These are phyloP conservation scores for Solanum commersonii DNA, from an alignment of 257 asterid species.

Conservation along the genomic window DNA sequence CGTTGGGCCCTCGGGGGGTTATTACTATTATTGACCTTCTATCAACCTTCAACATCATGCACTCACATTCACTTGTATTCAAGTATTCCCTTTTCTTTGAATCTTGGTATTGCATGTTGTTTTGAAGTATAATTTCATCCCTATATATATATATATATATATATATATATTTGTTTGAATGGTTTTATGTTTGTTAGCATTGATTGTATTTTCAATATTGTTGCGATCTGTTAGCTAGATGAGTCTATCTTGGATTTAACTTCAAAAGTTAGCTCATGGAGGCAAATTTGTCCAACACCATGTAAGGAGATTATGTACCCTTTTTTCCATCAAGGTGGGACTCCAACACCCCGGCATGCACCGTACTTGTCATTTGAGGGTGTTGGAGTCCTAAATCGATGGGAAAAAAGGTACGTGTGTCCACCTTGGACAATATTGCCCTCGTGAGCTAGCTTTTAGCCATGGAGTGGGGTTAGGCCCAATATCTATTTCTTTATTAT, in stretches of 20 bases:
- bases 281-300: background rate
- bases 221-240: background rate
- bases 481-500: too few relatives aligned
- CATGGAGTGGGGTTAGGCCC: background rate
- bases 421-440: background rate
- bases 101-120: background rate
- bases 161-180: background rate
- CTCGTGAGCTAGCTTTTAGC: background rate
- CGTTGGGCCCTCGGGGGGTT: constrained; percentile 7
- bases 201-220: background rate
- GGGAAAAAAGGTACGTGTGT: background rate
- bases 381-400: background rate
- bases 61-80: background rate
- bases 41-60: background rate
- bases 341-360: background rate
- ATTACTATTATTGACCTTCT: background rate
- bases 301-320: background rate
- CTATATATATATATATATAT: background rate
- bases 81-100: background rate
- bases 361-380: background rate
- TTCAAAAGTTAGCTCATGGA: too few relatives aligned
- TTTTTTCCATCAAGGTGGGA: background rate
- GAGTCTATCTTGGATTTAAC: background rate
- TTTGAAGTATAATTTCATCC: background rate
- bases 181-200: background rate